Evolutionary conservation across 2,329 filamentous ascomycete species (phyloP).

Genomic region (Karstenula rhodostoma): DNA sequence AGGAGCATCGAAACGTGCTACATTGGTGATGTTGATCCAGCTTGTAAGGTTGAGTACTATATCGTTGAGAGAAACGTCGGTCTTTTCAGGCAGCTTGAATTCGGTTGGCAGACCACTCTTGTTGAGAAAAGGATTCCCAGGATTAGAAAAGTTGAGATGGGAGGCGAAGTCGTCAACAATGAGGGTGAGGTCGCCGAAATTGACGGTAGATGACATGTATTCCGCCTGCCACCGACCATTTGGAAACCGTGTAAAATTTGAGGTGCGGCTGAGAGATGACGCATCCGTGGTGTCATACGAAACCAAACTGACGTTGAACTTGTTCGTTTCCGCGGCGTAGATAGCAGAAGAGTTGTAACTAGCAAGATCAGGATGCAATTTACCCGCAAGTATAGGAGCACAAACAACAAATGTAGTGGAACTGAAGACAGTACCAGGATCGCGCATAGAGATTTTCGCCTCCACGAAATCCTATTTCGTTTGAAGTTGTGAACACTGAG

Average conservation of each 20-base stretch:
- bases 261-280: not conserved
- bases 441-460: constrained; percentile 11
- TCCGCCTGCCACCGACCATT: constrained; percentile 7
- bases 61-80: not conserved
- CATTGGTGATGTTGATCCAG: not conserved
- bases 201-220: constrained; percentile 11
- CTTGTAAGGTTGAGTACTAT: not conserved
- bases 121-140: too few species aligned
- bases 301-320: constrained; percentile 16
- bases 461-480: not conserved
- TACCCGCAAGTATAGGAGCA: not conserved
- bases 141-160: too few species aligned
- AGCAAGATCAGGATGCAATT: not conserved
- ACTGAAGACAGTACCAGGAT: constrained; percentile 33
- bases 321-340: constrained; percentile 17
- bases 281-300: constrained; percentile 9
- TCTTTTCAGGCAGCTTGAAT: not conserved
- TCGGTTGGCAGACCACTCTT: too few species aligned
- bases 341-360: constrained; percentile 31
- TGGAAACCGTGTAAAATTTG: not conserved
- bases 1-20: not conserved
- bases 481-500: constrained; percentile 51
- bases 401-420: constrained; percentile 47
- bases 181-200: constrained; percentile 16
- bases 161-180: constrained; percentile 10